Percentiles rank a stretch among this genome's conserved stretches.
Conservation (phyloP, 345 rosid species). For the Lepidium sativum region DNA sequence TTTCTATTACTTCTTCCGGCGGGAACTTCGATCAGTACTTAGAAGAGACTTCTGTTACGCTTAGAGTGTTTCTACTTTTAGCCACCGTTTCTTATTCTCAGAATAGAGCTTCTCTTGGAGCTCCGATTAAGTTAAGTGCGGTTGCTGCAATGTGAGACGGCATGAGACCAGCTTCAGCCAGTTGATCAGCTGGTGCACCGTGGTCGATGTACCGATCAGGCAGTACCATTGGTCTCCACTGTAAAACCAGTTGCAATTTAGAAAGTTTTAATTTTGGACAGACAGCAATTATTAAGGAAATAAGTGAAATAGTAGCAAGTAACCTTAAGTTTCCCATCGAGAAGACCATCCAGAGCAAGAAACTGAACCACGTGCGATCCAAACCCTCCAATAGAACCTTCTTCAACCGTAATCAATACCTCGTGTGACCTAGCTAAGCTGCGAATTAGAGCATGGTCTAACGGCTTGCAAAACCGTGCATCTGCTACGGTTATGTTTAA, state of each 20-base stretch:
- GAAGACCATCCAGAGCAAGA: conserved; percentile 84
- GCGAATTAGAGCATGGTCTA: conserved; percentile 71
- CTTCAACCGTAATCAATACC: conserved; percentile 78
- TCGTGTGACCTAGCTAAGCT: conserved; percentile 81
- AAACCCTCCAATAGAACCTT: conserved; percentile 95
- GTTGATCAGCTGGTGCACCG: conserved; percentile 82
- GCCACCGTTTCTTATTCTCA: neutral
- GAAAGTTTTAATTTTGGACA: neutral
- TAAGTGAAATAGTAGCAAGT: neutral
- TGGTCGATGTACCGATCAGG: conserved; percentile 87
- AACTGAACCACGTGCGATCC: conserved; percentile 96
- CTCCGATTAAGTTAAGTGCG: conserved; percentile 64
- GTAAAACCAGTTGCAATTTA: conserved; percentile 4
- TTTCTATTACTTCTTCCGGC: neutral
- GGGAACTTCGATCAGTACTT: neutral
- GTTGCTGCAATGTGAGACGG: conserved; percentile 96
- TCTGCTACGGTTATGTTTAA: conserved; percentile 65
- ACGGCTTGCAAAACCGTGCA: conserved; percentile 88
- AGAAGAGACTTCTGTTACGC: neutral
- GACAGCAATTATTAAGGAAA: neutral
- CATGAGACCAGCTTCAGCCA: conserved; percentile 72
- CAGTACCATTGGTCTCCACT: conserved; percentile 94
- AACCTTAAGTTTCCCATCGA: conserved; percentile 87
- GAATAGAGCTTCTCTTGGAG: conserved; percentile 61
- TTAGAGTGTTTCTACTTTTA: neutral